These are phyloP conservation scores for Funneliformis caledonium DNA, from an alignment of 371 early-diverging fungal species.

Conservation along the genomic window DNA sequence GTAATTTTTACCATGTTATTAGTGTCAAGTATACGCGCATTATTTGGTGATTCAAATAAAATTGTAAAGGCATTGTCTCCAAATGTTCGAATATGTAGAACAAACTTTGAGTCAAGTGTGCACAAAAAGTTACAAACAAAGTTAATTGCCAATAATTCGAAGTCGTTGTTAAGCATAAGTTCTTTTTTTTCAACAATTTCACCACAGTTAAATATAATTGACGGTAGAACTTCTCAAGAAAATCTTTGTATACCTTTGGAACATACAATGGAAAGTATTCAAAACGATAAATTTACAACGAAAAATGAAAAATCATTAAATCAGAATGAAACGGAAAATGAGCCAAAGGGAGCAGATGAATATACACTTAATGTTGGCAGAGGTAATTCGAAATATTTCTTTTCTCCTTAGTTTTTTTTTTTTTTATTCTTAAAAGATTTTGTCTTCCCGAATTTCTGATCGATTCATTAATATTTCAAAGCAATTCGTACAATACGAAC, in stretches of 20 bases:
- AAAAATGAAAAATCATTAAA: neutral
- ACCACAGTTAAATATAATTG: neutral
- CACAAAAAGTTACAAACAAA: neutral
- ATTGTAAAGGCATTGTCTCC: neutral
- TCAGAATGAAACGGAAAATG: neutral
- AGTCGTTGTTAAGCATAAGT: neutral
- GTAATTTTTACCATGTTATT: neutral
- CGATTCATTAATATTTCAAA: conserved; percentile 52
- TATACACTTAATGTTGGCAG: conserved; percentile 35
- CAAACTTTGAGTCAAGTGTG: neutral
- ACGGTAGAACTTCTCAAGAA: neutral
- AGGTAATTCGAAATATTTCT: neutral
- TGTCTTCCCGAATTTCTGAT: conserved; percentile 46
- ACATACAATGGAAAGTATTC: neutral
- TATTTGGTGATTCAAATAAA: too few relatives aligned
- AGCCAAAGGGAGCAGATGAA: conserved; percentile 28
- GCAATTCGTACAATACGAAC: conserved; percentile 57
- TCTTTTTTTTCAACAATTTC: neutral
- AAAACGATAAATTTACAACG: neutral
- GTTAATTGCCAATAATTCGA: neutral
- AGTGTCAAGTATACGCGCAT: neutral
- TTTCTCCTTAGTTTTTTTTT: neutral
- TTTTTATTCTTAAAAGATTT: neutral
- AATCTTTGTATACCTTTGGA: neutral
- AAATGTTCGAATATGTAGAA: neutral